Evolutionary conservation across 225 moss, liverwort and hornwort genomes (phyloP).

Genomic region (Rhytidiadelphus loreus): DNA sequence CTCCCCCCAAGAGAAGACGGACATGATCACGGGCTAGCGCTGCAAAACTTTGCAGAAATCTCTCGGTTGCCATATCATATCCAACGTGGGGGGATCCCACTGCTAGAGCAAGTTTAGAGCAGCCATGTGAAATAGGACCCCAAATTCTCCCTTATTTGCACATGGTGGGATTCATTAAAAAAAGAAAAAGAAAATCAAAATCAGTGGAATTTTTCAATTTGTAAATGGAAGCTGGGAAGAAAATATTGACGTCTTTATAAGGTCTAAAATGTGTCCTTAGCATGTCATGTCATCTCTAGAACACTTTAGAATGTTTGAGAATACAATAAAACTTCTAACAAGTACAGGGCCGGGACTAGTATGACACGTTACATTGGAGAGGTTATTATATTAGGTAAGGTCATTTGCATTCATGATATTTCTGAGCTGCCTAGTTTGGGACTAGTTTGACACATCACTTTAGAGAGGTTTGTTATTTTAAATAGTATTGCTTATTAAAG

Average conservation of each 20-base stretch:
- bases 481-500: no score
- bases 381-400: no score
- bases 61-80: background rate
- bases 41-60: background rate
- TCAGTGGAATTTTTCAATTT: background rate
- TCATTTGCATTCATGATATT: no score
- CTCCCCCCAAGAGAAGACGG: background rate
- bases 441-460: no score
- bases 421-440: no score
- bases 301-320: background rate
- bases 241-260: background rate
- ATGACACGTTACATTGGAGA: no score
- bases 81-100: background rate
- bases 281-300: fast-evolving
- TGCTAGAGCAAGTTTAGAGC: background rate
- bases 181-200: background rate
- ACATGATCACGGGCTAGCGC: conserved; percentile 4
- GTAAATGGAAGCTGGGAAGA: background rate
- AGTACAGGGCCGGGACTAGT: fast-evolving
- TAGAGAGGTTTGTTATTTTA: no score
- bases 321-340: fast-evolving
- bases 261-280: no score
- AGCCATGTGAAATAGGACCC: no score
- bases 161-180: background rate
- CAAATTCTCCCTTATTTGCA: background rate